Evolutionary conservation across 495 filamentous ascomycete species (phyloP), one percentile per base, ranked within the genome.

Genomic region (Penicillium samsonianum): DNA sequence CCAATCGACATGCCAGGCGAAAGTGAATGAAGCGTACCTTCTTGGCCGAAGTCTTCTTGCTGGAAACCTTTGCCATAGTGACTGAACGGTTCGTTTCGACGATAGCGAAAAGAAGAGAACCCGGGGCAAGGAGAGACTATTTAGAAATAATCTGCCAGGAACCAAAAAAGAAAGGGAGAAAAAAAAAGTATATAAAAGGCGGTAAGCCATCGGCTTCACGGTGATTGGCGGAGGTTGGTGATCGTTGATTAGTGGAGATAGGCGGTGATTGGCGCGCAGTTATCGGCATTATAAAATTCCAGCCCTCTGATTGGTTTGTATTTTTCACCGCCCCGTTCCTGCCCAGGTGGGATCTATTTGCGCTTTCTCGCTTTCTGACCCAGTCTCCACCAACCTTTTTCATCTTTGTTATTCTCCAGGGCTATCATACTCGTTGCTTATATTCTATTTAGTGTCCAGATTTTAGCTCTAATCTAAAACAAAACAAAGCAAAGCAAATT

Each of bases 31-130:
- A 38, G 57, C 62, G 46, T 67, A 75, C 74, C 68, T 78, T 77
- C 60, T 73, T 71, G 50, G 62, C 68, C 60, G 73, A 65, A 42
- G 63, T 50, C 59, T 69, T 65, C 42, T 76, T 72, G 6, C 42
- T 25, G 19, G 68, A 53, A 30, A 63, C 28, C 54, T 72, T 74
- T 12, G 69, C 73, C 77, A 80, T 80, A 57, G 42, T 40, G 26
- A 55, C 19, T 26, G 43, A 6, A 22, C 28, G 28, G 25, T 19
- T 22, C 8, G 48, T 30, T 16, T 35, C 23, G 7, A 23, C 23
- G 11, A 14, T n/a, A 40, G 20, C 42, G 33, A 26, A 51, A 57
- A n/a, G 16, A n/a, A 41, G 35, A 46, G 19, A 30, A 37, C 33
- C 55, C 48, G 50, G 20, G 25, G 53, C 59, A 48, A 49, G 37